Base-by-base conservation (phyloP, 164 flowering plant species). In the Vitis vinifera region DNA sequence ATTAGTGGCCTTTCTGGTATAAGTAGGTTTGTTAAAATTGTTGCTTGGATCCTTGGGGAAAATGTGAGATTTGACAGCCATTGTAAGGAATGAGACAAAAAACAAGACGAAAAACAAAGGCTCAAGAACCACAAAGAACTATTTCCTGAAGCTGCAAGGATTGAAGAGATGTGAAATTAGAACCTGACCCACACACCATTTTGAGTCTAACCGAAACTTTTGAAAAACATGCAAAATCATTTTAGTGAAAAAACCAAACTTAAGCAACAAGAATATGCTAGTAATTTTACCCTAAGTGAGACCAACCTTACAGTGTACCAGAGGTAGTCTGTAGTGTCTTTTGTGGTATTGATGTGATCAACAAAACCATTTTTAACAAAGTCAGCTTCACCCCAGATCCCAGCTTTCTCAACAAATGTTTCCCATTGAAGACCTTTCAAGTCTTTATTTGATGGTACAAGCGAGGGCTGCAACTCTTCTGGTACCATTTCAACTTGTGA, bases 231-330 rank as follows among this genome's bases (percentile, higher is more conserved):
- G 13, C 47, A 37, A 47, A 9, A 9, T 49, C 51, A 37, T 4
- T 12, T 51, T 47, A 2, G 27, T 3, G 29, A 3, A 27, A 31
- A 30, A 7, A 1, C 60, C 27, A 14, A 30, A 7, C 55, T n/a
- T 12, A 51, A 19, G 3, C 10, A 55, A 64, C 27, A 1, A 51
- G 14, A 64, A 10, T 12, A 51, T 49, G 55, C n/a, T 19, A 37
- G 9, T 62, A 52, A 8, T 9, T 55, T 55, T 66, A 8, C 12
- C 4, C 3, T 30, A 9, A 59, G 64, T 10, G 31, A 73, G 62
- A 79, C 87, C 51, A 68, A 96, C 99, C 99, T 93, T 73, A 94
- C 91, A 61, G 92, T 90, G 49, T 89, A 83, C 99, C 99, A 96
- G 9, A 96, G 89, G 77, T 96, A 96, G 74, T 96, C 99, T 50